Percentiles rank a stretch among this genome's conserved stretches.
phyloP scores from a whole-genome alignment of 2,329 filamentous ascomycete species.

The Pseudogymnoascus sp. region DNA sequence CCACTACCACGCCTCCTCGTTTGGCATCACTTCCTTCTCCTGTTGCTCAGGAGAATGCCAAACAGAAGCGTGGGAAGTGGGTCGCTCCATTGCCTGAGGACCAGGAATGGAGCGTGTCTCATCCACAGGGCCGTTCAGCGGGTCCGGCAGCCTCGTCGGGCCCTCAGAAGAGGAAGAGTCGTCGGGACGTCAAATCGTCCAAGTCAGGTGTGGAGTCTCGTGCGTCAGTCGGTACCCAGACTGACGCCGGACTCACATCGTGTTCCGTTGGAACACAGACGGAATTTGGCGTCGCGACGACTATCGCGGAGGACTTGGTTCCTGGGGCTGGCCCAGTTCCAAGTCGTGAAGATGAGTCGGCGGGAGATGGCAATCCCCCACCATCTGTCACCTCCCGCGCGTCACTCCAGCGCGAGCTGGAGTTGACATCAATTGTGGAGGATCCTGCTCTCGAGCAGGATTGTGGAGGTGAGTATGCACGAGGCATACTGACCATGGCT shows the following conservation, averaged over 20 bases:
- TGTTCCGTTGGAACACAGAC: neutral
- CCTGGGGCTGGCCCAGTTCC: neutral
- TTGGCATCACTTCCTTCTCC: neutral
- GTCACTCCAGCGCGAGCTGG: constrained; percentile 3
- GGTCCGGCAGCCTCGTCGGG: neutral
- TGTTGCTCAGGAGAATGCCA: neutral
- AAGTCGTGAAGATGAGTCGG: neutral
- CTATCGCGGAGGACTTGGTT: constrained; percentile 1
- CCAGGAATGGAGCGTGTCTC: neutral
- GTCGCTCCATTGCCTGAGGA: neutral
- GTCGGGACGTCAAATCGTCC: neutral
- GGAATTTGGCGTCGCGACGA: neutral
- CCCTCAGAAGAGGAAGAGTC: neutral
- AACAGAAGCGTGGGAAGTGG: neutral
- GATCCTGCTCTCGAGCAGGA: neutral
- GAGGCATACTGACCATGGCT: constrained; percentile 2
- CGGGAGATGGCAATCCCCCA: neutral
- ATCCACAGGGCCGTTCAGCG: neutral
- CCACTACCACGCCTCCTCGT: neutral
- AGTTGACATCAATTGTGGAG: constrained; percentile 7
- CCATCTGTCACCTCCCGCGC: constrained; percentile 1
- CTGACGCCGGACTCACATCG: neutral
- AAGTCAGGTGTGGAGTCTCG: neutral
- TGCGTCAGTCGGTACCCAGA: neutral
- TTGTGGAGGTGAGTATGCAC: neutral